A percentile compares a stretch with the other conserved stretches of the same genome.
phyloP scores from a whole-genome alignment of 2,329 filamentous ascomycete genomes.

The Aquanectria penicillioides region DNA sequence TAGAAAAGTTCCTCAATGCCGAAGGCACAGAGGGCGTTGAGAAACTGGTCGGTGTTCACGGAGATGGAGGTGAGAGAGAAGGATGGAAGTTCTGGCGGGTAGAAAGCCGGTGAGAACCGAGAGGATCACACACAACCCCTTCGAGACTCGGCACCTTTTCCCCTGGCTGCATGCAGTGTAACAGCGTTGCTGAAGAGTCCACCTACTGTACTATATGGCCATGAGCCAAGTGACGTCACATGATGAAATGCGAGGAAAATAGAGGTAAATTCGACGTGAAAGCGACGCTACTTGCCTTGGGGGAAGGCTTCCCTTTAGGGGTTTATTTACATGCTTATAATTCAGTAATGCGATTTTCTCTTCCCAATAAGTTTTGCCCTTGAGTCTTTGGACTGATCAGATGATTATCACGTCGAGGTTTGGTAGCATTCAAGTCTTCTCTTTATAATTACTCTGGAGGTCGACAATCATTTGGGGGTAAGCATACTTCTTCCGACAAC shows the following conservation, averaged over 20 bases:
- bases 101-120: conserved; percentile 52
- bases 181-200: conserved; percentile 15
- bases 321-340: conserved; percentile 41
- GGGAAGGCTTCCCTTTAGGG: conserved; percentile 22
- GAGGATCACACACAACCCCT: not conserved
- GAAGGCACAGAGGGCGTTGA: conserved; percentile 88
- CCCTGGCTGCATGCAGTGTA: conserved; percentile 1
- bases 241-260: conserved; percentile 30
- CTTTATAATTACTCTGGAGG: too few species aligned
- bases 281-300: conserved; percentile 33
- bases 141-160: conserved; percentile 8
- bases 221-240: conserved; percentile 36
- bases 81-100: conserved; percentile 90
- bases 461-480: too few species aligned
- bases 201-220: conserved; percentile 34
- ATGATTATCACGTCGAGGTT: too few species aligned
- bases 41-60: conserved; percentile 82
- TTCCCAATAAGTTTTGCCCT: conserved; percentile 17
- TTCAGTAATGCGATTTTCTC: conserved; percentile 38
- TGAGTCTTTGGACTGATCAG: too few species aligned
- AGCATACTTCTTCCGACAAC: too few species aligned
- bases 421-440: too few species aligned
- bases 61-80: conserved; percentile 73
- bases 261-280: conserved; percentile 23
- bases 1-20: conserved; percentile 84